Evolutionary conservation across 768 basidiomycete species (phyloP).

Genomic region (Tephrocybe sp.): DNA sequence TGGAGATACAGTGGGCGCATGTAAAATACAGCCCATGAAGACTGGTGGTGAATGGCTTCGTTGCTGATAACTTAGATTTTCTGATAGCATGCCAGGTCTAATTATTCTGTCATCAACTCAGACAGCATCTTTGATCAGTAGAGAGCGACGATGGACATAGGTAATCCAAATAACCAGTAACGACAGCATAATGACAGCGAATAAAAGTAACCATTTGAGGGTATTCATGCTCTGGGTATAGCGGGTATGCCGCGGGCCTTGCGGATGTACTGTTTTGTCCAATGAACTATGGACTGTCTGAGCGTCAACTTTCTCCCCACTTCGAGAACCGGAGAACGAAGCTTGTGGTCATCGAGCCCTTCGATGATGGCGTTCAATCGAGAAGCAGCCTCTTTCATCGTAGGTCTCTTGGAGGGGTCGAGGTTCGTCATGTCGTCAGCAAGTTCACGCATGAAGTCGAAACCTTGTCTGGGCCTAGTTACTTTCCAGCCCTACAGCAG

Average conservation of each 20-base stretch:
- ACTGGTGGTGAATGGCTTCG: no score
- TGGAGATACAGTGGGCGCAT: no score
- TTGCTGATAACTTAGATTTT: no score
- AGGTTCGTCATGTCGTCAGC: conserved; percentile 16
- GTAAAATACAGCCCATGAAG: no score
- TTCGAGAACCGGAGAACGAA: conserved; percentile 24
- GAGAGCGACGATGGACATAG: no score
- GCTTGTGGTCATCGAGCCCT: conserved; percentile 20
- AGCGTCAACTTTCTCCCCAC: not conserved
- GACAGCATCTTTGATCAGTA: no score
- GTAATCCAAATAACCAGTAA: not conserved
- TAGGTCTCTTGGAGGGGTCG: conserved; percentile 30
- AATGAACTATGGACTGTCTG: no score
- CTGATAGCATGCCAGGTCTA: no score
- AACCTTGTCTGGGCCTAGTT: not conserved
- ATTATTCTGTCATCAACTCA: no score
- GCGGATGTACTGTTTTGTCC: not conserved
- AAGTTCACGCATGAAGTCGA: not conserved
- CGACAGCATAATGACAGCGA: not conserved
- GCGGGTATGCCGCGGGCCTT: not conserved
- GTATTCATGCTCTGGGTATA: conserved; percentile 4
- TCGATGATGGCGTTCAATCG: conserved; percentile 20
- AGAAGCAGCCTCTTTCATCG: conserved; percentile 26
- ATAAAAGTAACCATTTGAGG: not conserved
- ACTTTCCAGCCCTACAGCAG: not conserved